Percentiles rank a stretch among this genome's conserved stretches.
These are phyloP conservation scores for Acanthamoeba royreba DNA, from an alignment of 208 protist genomes.

Conservation along the genomic window DNA sequence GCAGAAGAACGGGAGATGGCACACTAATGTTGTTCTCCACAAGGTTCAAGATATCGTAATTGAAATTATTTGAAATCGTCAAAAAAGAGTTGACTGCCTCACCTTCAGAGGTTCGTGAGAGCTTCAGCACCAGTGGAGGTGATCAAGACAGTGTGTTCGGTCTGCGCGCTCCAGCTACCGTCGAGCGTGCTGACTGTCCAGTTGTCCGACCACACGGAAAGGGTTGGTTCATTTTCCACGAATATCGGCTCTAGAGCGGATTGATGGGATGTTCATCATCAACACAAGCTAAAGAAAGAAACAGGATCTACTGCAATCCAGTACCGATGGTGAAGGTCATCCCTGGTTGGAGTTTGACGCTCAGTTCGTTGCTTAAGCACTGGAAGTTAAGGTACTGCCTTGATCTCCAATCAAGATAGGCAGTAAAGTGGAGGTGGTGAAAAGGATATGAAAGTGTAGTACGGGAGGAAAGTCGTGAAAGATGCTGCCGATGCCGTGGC, in stretches of 20 bases:
- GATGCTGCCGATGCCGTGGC: neutral
- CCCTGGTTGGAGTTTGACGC: neutral
- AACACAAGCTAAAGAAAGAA: neutral
- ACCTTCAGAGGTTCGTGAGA: no score
- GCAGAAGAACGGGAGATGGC: no score
- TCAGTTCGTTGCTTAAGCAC: neutral
- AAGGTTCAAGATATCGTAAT: no score
- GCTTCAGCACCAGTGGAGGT: conserved; percentile 79
- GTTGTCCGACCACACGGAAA: conserved; percentile 91
- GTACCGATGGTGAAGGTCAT: conserved; percentile 17
- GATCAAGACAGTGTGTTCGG: conserved; percentile 97
- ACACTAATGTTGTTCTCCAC: no score
- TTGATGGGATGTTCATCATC: conserved; percentile 87
- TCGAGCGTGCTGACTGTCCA: conserved; percentile 94
- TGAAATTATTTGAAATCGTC: no score
- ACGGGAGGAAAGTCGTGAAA: conserved; percentile 1
- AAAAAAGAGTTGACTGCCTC: no score
- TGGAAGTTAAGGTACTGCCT: neutral
- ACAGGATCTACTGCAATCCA: neutral
- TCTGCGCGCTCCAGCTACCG: conserved; percentile 94
- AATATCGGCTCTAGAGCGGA: conserved; percentile 99
- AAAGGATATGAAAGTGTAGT: neutral
- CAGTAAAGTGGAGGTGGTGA: neutral
- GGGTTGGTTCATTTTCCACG: conserved; percentile 81
- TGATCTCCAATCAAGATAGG: neutral